Conservation (phyloP, 768 basidiomycete genomes). For the Xerocomellus intermedius region DNA sequence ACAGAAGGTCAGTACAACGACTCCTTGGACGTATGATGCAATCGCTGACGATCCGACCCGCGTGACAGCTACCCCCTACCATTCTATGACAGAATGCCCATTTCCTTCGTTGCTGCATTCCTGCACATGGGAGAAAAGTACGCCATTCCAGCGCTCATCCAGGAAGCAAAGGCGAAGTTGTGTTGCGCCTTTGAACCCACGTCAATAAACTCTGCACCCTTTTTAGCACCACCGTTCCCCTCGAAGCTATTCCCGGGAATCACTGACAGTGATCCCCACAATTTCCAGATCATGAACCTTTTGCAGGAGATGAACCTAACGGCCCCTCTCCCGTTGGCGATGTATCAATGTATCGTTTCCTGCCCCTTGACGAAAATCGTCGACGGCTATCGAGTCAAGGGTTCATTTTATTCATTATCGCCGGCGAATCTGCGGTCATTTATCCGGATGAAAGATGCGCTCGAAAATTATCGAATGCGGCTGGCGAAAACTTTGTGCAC, state of each 20-base stretch:
- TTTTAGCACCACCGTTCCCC: rapidly evolving
- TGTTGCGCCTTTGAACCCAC: background rate
- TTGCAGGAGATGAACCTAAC: slow-evolving; percentile 1
- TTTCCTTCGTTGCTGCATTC: slow-evolving; percentile 3
- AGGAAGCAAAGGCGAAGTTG: slow-evolving; percentile 10
- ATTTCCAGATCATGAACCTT: slow-evolving; percentile 19
- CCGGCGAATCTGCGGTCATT: slow-evolving; percentile 2
- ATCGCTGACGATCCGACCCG: background rate
- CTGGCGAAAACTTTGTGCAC: background rate
- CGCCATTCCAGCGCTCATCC: slow-evolving; percentile 1
- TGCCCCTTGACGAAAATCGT: background rate
- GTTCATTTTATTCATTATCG: background rate
- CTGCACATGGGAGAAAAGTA: slow-evolving; percentile 22
- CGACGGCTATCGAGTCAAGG: slow-evolving; percentile 3
- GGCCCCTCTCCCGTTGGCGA: slow-evolving; percentile 5
- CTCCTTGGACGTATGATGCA: too few relatives aligned
- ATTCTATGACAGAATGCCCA: background rate
- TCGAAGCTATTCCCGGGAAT: background rate
- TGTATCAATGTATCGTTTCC: slow-evolving; percentile 1
- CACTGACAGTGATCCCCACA: slow-evolving; percentile 5
- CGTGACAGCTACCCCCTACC: background rate
- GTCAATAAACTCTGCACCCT: background rate
- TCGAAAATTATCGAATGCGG: background rate
- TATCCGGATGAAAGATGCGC: background rate
- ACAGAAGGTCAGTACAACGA: slow-evolving; percentile 6